Evolutionary conservation across 176 grass and related monocot species (phyloP).

Genomic region (Elaeis guineensis): DNA sequence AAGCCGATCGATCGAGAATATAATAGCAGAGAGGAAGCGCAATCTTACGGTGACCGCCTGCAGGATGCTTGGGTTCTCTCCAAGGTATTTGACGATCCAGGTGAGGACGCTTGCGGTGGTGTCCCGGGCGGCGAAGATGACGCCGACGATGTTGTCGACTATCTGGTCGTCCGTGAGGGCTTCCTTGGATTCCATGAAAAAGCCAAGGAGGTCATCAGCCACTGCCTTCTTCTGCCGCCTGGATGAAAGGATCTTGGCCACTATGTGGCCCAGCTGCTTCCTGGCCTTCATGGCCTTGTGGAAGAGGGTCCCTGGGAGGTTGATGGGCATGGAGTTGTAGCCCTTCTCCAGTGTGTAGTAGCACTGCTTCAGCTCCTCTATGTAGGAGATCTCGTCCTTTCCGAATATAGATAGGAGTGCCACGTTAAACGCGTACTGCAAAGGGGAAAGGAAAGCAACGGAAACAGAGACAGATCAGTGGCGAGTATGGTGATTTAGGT

Average conservation of each 20-base stretch:
- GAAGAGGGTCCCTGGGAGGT: slow-evolving; percentile 83
- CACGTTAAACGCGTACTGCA: slow-evolving; percentile 93
- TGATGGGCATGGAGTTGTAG: slow-evolving; percentile 99
- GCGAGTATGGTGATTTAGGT: too few relatives aligned
- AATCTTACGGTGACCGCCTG: slow-evolving; percentile 65
- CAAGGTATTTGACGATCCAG: slow-evolving; percentile 97
- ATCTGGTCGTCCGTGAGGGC: slow-evolving; percentile 83
- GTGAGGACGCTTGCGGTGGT: slow-evolving; percentile 96
- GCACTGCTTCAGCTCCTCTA: slow-evolving; percentile 90
- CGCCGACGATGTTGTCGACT: slow-evolving; percentile 84
- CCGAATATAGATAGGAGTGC: slow-evolving; percentile 92
- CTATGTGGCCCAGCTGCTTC: slow-evolving; percentile 55
- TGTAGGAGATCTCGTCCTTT: slow-evolving; percentile 70
- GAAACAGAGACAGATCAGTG: background rate
- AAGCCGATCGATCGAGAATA: too few relatives aligned
- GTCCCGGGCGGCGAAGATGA: slow-evolving; percentile 92
- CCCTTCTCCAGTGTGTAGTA: slow-evolving; percentile 93
- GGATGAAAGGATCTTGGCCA: slow-evolving; percentile 58
- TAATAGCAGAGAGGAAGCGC: too few relatives aligned
- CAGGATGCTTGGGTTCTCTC: slow-evolving; percentile 69
- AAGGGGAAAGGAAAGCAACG: background rate
- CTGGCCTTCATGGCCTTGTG: slow-evolving; percentile 93
- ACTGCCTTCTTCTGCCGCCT: slow-evolving; percentile 27
- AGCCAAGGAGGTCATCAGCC: slow-evolving; percentile 56
- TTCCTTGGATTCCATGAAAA: slow-evolving; percentile 76